These are phyloP conservation scores for Hibiscus mutabilis DNA, from an alignment of 345 rosid genomes.

Conservation along the genomic window DNA sequence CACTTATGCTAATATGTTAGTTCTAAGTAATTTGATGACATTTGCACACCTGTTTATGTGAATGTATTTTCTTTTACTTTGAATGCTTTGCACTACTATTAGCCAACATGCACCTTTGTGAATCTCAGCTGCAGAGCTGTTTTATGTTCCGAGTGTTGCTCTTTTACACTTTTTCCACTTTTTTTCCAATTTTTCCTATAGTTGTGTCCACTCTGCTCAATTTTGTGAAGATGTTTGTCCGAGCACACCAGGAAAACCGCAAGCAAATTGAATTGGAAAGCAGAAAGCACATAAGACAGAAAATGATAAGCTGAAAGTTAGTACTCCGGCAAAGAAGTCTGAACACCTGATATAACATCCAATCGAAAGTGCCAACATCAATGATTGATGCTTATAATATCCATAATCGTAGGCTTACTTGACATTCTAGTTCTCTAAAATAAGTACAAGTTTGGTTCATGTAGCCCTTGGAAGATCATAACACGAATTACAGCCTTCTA, in stretches of 20 bases:
- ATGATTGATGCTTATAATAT: neutral
- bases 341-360: conserved; percentile 1
- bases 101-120: conserved; percentile 3
- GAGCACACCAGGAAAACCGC: conserved; percentile 71
- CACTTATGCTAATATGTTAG: neutral
- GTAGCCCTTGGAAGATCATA: neutral
- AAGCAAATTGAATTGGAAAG: conserved; percentile 63
- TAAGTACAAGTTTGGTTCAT: neutral
- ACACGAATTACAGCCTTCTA: neutral
- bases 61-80: neutral
- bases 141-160: neutral
- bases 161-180: neutral
- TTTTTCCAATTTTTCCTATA: conserved; percentile 20
- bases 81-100: neutral
- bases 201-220: conserved; percentile 77
- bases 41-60: neutral
- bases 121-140: neutral
- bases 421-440: neutral
- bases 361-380: conserved; percentile 8
- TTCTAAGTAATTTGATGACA: neutral
- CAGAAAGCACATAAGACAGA: conserved; percentile 46
- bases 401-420: neutral
- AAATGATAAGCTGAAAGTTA: conserved; percentile 33
- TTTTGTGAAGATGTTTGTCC: conserved; percentile 66
- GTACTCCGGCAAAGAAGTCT: conserved; percentile 20